A percentile compares a stretch with the other conserved stretches of the same genome.
These are phyloP conservation scores for Saxispiralis lemnorum DNA, from an alignment of 495 filamentous ascomycete genomes.

Conservation along the genomic window DNA sequence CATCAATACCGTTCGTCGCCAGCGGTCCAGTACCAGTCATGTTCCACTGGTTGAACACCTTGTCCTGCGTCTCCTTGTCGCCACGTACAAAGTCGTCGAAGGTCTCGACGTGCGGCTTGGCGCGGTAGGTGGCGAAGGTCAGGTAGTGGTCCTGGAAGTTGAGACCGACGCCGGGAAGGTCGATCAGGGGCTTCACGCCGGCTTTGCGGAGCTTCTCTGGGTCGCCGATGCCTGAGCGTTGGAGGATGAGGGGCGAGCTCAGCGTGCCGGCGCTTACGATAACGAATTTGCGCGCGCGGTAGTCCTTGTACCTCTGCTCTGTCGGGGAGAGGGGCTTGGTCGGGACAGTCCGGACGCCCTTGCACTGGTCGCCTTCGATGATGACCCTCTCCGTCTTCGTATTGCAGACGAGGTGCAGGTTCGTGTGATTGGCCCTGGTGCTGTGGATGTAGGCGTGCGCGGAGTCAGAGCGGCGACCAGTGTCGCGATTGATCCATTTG, in stretches of 20 bases:
- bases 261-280: conserved; percentile 67
- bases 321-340: conserved; percentile 31
- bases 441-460: conserved; percentile 36
- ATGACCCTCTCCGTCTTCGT: conserved; percentile 72
- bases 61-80: conserved; percentile 40
- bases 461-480: conserved; percentile 50
- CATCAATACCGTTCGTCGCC: conserved; percentile 73
- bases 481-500: conserved; percentile 33
- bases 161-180: conserved; percentile 65
- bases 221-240: conserved; percentile 52
- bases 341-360: conserved; percentile 20
- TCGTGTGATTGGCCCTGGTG: conserved; percentile 32
- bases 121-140: conserved; percentile 56
- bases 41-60: conserved; percentile 50
- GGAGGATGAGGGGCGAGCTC: conserved; percentile 60
- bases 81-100: conserved; percentile 72
- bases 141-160: conserved; percentile 83
- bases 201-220: conserved; percentile 53
- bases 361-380: conserved; percentile 38
- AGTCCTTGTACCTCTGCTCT: conserved; percentile 15
- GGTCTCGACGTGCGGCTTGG: conserved; percentile 58
- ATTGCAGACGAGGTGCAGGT: conserved; percentile 47
- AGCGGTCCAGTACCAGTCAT: conserved; percentile 61
- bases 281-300: conserved; percentile 59
- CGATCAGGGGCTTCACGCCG: conserved; percentile 50